Percentiles rank a stretch among this genome's conserved stretches.
Evolutionary conservation across 305 asterid genomes (phyloP).

Genomic region (Solanum hybrid): DNA sequence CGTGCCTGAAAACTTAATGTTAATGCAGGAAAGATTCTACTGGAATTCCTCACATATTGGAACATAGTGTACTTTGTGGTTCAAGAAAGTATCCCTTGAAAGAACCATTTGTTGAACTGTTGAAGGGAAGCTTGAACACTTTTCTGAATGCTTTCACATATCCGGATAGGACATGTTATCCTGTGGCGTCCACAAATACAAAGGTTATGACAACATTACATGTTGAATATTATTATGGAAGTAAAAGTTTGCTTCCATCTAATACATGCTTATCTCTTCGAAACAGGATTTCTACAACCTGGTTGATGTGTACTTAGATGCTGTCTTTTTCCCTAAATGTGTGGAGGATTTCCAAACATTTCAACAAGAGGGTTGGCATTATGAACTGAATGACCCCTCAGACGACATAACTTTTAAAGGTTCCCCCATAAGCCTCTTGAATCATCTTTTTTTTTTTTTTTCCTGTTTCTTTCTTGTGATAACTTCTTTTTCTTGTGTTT

Average conservation of each 20-base stretch:
- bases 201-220: slow-evolving; percentile 41
- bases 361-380: slow-evolving; percentile 99
- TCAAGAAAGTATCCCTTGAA: slow-evolving; percentile 94
- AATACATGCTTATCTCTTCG: slow-evolving; percentile 6
- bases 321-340: slow-evolving; percentile 93
- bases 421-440: slow-evolving; percentile 5
- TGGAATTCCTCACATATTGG: slow-evolving; percentile 95
- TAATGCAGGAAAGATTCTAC: slow-evolving; percentile 89
- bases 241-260: background rate
- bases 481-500: background rate
- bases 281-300: slow-evolving; percentile 92
- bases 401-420: slow-evolving; percentile 97
- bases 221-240: background rate
- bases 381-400: slow-evolving; percentile 88
- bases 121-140: slow-evolving; percentile 93
- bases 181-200: slow-evolving; percentile 91
- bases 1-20: background rate
- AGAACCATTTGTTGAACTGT: slow-evolving; percentile 91
- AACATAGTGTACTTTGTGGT: slow-evolving; percentile 95
- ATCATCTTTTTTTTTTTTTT: background rate
- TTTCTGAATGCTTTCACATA: slow-evolving; percentile 96
- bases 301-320: slow-evolving; percentile 98
- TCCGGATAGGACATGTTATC: slow-evolving; percentile 98
- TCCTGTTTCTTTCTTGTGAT: background rate
- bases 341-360: slow-evolving; percentile 88